These are phyloP conservation scores for Geranomyces michiganensis DNA, from an alignment of 192 early-diverging fungal species.

Conservation along the genomic window DNA sequence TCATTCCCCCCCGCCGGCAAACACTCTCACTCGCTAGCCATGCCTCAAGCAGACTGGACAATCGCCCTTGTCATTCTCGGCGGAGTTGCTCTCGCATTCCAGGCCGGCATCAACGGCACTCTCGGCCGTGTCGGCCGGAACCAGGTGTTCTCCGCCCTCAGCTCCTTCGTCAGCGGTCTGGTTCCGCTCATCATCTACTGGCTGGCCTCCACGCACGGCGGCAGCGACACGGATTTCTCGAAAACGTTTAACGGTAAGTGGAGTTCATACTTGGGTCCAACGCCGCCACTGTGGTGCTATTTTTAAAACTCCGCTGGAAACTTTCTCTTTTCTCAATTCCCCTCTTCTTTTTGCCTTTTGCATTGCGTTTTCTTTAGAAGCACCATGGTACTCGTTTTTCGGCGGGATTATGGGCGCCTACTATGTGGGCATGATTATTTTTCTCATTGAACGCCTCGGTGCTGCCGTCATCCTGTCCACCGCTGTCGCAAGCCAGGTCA, in stretches of 20 bases:
- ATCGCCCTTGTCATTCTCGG: constrained; percentile 26
- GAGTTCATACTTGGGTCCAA: too few relatives aligned
- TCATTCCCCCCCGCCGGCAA: too few relatives aligned
- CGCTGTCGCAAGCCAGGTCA: constrained; percentile 24
- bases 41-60: constrained; percentile 32
- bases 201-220: constrained; percentile 12
- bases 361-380: constrained; percentile 11
- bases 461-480: constrained; percentile 15
- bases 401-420: constrained; percentile 28
- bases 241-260: not conserved
- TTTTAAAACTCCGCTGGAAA: too few relatives aligned
- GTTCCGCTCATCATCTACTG: constrained; percentile 28
- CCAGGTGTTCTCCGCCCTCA: constrained; percentile 11
- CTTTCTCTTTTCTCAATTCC: too few relatives aligned
- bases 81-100: constrained; percentile 20
- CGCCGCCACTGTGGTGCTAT: too few relatives aligned
- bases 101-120: constrained; percentile 25
- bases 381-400: constrained; percentile 27
- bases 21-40: not conserved
- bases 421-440: constrained; percentile 23
- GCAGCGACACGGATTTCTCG: constrained; percentile 15
- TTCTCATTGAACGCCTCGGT: constrained; percentile 29
- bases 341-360: not conserved
- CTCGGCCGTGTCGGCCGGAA: not conserved
- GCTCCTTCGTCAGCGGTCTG: constrained; percentile 13